phyloP scores from a whole-genome alignment of 495 filamentous ascomycete genomes.

The Penicillium atrosanguineum region DNA sequence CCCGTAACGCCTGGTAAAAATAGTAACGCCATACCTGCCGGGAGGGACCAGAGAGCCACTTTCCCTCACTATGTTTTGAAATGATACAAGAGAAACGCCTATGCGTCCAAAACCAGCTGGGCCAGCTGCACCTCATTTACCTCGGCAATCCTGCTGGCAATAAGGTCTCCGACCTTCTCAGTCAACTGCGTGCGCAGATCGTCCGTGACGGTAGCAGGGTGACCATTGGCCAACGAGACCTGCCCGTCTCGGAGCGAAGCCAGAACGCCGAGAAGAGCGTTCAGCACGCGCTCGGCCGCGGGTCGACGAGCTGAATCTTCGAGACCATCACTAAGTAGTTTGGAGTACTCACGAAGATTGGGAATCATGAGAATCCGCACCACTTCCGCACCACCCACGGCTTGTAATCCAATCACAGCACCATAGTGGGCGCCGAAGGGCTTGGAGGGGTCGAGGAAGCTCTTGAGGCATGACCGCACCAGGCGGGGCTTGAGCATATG shows the following conservation, averaged over 20 bases:
- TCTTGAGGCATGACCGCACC: conserved; percentile 85
- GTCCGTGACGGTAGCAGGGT: conserved; percentile 43
- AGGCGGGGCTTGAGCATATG: conserved; percentile 79
- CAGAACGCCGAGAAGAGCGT: conserved; percentile 59
- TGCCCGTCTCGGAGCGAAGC: conserved; percentile 41
- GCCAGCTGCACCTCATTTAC: conserved; percentile 45
- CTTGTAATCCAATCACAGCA: conserved; percentile 71
- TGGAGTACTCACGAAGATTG: conserved; percentile 75
- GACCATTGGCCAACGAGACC: conserved; percentile 41
- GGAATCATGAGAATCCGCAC: conserved; percentile 78
- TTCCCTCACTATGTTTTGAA: not conserved
- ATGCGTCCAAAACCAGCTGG: conserved; percentile 33
- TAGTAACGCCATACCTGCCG: conserved; percentile 11
- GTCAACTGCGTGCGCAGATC: conserved; percentile 56
- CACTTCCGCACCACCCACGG: conserved; percentile 72
- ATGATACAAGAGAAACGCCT: conserved; percentile 4
- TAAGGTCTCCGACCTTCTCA: conserved; percentile 56
- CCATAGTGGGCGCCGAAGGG: conserved; percentile 82
- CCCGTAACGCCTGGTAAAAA: conserved; percentile 8
- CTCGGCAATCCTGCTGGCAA: conserved; percentile 51
- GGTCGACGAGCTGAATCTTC: conserved; percentile 48
- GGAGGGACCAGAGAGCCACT: not conserved
- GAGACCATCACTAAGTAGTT: conserved; percentile 65
- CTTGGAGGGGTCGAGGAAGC: conserved; percentile 80
- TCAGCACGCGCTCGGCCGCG: conserved; percentile 63